phyloP scores from a whole-genome alignment of 192 early-diverging fungal species.

The Coemansia sp. region DNA sequence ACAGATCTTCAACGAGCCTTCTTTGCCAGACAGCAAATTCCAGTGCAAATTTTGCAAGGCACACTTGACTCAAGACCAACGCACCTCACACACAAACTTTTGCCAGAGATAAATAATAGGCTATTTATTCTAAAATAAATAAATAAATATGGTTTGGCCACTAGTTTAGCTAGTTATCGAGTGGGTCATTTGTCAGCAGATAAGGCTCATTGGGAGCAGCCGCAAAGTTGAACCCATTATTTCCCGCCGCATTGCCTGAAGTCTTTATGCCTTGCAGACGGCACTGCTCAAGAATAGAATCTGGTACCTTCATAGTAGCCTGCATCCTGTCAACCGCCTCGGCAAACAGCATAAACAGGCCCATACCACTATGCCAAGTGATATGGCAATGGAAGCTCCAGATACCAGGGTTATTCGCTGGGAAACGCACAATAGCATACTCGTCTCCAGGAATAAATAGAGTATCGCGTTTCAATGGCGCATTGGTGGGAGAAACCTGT shows the following conservation, averaged over 20 bases:
- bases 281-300: constrained; percentile 34
- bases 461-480: constrained; percentile 59
- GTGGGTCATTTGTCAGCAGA: constrained; percentile 2
- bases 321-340: constrained; percentile 26
- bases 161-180: background rate
- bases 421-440: constrained; percentile 67
- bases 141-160: no score
- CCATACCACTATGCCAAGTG: constrained; percentile 60
- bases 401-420: constrained; percentile 76
- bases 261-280: constrained; percentile 14
- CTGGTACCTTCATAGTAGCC: constrained; percentile 13
- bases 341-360: constrained; percentile 64
- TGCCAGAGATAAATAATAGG: no score
- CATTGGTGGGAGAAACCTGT: constrained; percentile 8
- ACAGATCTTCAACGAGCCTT: no score
- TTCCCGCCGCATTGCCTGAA: constrained; percentile 28
- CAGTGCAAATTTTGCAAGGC: no score
- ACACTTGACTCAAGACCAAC: no score
- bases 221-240: constrained; percentile 18
- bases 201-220: constrained; percentile 22
- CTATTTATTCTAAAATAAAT: no score
- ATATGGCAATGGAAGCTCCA: constrained; percentile 86
- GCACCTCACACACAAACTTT: no score
- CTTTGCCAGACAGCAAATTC: no score
- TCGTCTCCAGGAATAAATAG: constrained; percentile 59